Evolutionary conservation across 257 asterid species (phyloP).

Genomic region (Solanum piurae): DNA sequence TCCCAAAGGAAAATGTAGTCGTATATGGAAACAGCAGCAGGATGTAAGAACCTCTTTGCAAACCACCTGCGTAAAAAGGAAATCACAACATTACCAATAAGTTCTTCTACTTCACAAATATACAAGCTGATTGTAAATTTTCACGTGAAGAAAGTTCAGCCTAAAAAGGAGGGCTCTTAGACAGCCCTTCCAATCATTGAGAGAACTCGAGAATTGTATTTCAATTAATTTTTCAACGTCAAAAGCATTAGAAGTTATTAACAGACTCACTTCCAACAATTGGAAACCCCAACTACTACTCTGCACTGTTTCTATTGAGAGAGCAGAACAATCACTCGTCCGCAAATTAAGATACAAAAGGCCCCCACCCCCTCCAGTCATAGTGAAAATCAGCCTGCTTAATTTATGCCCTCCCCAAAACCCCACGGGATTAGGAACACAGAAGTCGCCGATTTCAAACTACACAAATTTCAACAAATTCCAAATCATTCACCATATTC

Average conservation of each 20-base stretch:
- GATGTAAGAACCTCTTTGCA: constrained; percentile 91
- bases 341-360: background rate
- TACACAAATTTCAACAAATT: background rate
- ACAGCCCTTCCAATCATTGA: background rate
- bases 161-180: background rate
- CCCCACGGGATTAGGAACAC: background rate
- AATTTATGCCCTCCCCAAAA: background rate
- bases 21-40: constrained; percentile 66
- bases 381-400: background rate
- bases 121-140: background rate
- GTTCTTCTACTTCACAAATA: background rate
- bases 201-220: background rate
- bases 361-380: background rate
- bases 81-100: background rate
- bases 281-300: background rate
- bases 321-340: background rate
- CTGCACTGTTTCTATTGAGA: background rate
- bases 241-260: background rate
- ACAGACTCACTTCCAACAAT: background rate
- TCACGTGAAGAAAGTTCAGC: background rate
- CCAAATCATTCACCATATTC: background rate
- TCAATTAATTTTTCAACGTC: background rate
- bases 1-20: constrained; percentile 98
- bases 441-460: background rate
- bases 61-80: constrained; percentile 66